These are phyloP conservation scores for Lasiodiplodia sp. DNA, from an alignment of 2,329 filamentous ascomycete species.

Conservation along the genomic window DNA sequence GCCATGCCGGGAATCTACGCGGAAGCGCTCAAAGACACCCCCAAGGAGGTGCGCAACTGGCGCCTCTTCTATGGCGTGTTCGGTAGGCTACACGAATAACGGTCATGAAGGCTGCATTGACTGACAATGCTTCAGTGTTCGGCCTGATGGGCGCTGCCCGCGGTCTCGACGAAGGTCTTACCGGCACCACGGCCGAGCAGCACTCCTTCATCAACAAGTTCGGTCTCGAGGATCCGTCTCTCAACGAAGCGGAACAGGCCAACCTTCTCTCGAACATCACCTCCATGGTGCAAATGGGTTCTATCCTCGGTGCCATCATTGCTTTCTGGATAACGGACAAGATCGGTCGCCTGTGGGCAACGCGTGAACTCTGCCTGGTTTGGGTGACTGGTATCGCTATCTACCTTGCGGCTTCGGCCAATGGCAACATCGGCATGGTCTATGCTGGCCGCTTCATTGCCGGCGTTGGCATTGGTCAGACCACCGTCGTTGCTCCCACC, in stretches of 20 bases:
- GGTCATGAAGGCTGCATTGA: not conserved
- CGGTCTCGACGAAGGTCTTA: slow-evolving; percentile 82
- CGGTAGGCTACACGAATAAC: slow-evolving; percentile 36
- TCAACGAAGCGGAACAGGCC: slow-evolving; percentile 42
- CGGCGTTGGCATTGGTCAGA: slow-evolving; percentile 71
- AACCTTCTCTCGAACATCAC: slow-evolving; percentile 69
- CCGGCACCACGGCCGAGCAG: slow-evolving; percentile 66
- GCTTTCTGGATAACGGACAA: slow-evolving; percentile 59
- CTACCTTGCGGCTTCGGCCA: slow-evolving; percentile 46
- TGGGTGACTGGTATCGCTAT: slow-evolving; percentile 53
- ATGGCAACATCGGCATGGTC: slow-evolving; percentile 55
- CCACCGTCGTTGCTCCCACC: slow-evolving; percentile 72
- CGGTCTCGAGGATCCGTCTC: slow-evolving; percentile 43
- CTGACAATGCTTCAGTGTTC: slow-evolving; percentile 54
- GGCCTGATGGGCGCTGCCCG: slow-evolving; percentile 78
- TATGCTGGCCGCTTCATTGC: slow-evolving; percentile 73
- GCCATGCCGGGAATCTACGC: slow-evolving; percentile 37
- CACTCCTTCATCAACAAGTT: slow-evolving; percentile 46
- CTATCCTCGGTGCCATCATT: slow-evolving; percentile 73
- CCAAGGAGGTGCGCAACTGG: slow-evolving; percentile 78
- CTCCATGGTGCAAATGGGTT: slow-evolving; percentile 82
- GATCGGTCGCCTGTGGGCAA: slow-evolving; percentile 53
- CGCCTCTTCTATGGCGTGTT: slow-evolving; percentile 78
- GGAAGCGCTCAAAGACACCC: slow-evolving; percentile 67
- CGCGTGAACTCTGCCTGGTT: slow-evolving; percentile 50